Base-by-base conservation (phyloP, 257 asterid species). In the Ocimum tenuiflorum region DNA sequence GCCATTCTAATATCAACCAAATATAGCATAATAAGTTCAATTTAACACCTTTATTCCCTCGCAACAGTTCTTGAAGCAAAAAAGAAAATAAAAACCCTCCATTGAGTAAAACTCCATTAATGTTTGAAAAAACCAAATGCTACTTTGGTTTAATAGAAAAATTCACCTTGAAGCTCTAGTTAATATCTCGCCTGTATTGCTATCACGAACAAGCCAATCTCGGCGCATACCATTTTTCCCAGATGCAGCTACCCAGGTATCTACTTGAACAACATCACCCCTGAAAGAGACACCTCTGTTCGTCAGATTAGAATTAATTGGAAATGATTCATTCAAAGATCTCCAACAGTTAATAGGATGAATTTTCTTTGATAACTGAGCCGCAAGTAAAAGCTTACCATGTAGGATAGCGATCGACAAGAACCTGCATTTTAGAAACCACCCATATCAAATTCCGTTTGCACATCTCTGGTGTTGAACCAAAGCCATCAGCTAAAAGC, bases 221-320 rank as follows among this genome's bases (percentile, higher is more conserved):
- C 97, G 86, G 27, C 97, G 97, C 99, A 94, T 88, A 19, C 97
- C 97, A 79, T 94, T 90, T 78, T 94, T 94, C 62, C 99, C 99
- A 4, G 96, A 88, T 66, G 95, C 97, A 57, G 92, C 94, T 38
- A 94, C 95, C 95, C 95, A 94, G 11, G 99, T 90, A 78, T 94
- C 97, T 27, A 94, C 91, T 76, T 90, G 97, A 77, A 90, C 95
- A 73, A 85, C 91, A 81, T 94, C 97, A 58, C 96, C 96, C 98
- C 98, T 91, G 80, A 38, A 67, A 56, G 31, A 65, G 58, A 65
- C 60, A 69, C 73, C 60, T 67, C 67, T 76, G 54, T 38, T 0
- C 19, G 48, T 51, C 39, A 78, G 31, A 56, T 48, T 58, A 50
- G 4, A 54, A 46, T 1, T n/a, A 20, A 54, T 8, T 35, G 45